These are phyloP conservation scores for Mycena sanguinolenta DNA, from an alignment of 768 basidiomycete genomes.

Conservation along the genomic window DNA sequence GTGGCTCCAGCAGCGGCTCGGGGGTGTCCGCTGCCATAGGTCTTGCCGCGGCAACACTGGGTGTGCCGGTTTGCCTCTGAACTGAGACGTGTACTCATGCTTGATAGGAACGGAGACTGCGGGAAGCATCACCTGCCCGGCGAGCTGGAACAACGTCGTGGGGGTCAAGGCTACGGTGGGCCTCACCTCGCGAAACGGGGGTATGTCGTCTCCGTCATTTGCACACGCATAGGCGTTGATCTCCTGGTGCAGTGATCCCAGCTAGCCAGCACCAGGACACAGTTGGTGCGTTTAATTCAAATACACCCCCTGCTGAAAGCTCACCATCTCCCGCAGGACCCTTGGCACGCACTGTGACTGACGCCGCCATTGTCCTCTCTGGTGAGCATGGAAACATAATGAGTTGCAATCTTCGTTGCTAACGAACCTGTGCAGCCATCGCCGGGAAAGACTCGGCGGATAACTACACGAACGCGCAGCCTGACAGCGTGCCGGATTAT, in stretches of 20 bases:
- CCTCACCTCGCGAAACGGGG: conserved; percentile 53
- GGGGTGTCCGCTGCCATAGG: conserved; percentile 57
- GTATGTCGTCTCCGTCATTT: conserved; percentile 34
- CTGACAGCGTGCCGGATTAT: conserved; percentile 57
- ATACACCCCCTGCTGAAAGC: neutral
- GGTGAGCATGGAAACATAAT: conserved; percentile 9
- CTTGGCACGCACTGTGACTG: conserved; percentile 51
- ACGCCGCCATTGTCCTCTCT: conserved; percentile 53
- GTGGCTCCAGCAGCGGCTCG: conserved; percentile 58
- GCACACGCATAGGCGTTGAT: neutral
- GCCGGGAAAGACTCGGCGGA: conserved; percentile 59
- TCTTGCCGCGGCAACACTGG: conserved; percentile 49
- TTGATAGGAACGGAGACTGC: conserved; percentile 59
- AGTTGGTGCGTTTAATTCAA: conserved; percentile 41
- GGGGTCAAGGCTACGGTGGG: conserved; percentile 57
- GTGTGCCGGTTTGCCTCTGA: neutral
- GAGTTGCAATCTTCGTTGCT: neutral
- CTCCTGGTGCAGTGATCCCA: conserved; percentile 55
- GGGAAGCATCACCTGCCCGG: conserved; percentile 63
- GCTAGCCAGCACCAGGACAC: conserved; percentile 57
- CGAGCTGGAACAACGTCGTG: conserved; percentile 57
- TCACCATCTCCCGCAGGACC: conserved; percentile 33
- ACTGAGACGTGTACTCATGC: conserved; percentile 30
- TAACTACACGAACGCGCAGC: conserved; percentile 56
- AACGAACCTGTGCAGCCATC: conserved; percentile 42